Percentiles rank a stretch among this genome's conserved stretches.
phyloP scores from a whole-genome alignment of 192 early-diverging fungal genomes.

The Coemansia aciculifera region DNA sequence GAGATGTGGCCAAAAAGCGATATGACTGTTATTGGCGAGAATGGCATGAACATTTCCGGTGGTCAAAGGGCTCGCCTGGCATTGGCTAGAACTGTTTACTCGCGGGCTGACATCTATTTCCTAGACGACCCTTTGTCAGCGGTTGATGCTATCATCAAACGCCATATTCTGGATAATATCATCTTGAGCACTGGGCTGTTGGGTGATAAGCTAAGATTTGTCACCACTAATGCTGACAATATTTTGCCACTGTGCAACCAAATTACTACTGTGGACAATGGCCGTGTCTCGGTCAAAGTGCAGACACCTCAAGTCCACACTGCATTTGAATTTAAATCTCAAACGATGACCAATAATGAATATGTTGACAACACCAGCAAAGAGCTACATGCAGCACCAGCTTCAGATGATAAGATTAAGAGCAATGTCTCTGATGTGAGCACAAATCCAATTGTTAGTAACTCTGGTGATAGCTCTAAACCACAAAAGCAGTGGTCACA shows the following conservation, averaged over 20 bases:
- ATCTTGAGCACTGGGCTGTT: conserved; percentile 58
- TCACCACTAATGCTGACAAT: conserved; percentile 38
- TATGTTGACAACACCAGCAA: not conserved
- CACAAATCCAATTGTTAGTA: not conserved
- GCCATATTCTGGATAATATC: conserved; percentile 64
- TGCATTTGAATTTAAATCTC: not conserved
- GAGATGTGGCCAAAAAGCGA: conserved; percentile 61
- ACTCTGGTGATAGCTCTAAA: not conserved
- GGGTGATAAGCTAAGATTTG: conserved; percentile 49
- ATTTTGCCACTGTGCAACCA: conserved; percentile 31
- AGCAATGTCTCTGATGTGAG: too few species aligned
- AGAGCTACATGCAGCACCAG: not conserved
- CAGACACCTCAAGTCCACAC: conserved; percentile 27
- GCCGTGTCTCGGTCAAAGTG: conserved; percentile 34
- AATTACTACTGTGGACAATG: conserved; percentile 17
- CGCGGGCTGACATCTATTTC: conserved; percentile 65
- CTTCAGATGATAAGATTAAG: not conserved
- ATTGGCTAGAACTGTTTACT: conserved; percentile 67
- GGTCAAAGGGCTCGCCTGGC: conserved; percentile 71
- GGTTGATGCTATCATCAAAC: conserved; percentile 64
- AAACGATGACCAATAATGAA: conserved; percentile 19
- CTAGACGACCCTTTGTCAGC: conserved; percentile 74
- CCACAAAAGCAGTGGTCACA: not conserved
- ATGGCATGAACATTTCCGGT: conserved; percentile 71
- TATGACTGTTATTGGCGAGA: conserved; percentile 69